Percentiles rank a stretch among this genome's conserved stretches.
phyloP scores from a whole-genome alignment of 106 monocot genomes.

The Allium cepa region DNA sequence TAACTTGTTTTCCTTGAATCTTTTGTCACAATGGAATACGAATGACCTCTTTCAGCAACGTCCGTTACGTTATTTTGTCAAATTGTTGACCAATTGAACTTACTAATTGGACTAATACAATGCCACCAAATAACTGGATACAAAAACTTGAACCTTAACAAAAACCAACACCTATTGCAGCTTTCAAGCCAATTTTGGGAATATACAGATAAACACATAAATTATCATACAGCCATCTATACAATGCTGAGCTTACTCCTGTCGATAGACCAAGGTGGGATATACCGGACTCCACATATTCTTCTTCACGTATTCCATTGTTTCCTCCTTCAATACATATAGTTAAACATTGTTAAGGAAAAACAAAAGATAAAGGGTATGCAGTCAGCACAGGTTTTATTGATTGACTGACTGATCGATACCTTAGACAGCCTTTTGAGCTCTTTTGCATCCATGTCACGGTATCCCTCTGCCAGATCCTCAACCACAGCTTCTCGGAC shows the following conservation, averaged over 20 bases:
- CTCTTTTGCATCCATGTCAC: constrained; percentile 78
- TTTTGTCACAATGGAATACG: no score
- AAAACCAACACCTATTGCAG: neutral
- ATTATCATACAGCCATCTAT: no score
- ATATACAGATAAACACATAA: no score
- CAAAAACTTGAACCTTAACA: neutral
- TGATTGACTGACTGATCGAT: no score
- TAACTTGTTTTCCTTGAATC: no score
- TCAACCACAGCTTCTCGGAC: constrained; percentile 75
- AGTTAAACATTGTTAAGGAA: neutral
- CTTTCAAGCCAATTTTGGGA: neutral
- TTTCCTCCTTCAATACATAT: constrained; percentile 54
- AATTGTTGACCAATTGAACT: no score
- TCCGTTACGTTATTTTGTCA: no score
- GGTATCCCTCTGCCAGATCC: constrained; percentile 86
- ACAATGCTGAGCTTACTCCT: constrained; percentile 15
- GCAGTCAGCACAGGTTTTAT: neutral
- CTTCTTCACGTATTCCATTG: constrained; percentile 54
- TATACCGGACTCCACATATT: constrained; percentile 90
- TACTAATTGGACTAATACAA: no score
- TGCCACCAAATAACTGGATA: neutral
- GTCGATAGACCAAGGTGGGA: constrained; percentile 78
- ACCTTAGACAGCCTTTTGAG: constrained; percentile 68
- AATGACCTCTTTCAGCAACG: no score
- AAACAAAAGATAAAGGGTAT: neutral